Evolutionary conservation across 176 grass and related monocot species (phyloP), one percentile per base, ranked within the genome.

Genomic region (Avena atlantica): DNA sequence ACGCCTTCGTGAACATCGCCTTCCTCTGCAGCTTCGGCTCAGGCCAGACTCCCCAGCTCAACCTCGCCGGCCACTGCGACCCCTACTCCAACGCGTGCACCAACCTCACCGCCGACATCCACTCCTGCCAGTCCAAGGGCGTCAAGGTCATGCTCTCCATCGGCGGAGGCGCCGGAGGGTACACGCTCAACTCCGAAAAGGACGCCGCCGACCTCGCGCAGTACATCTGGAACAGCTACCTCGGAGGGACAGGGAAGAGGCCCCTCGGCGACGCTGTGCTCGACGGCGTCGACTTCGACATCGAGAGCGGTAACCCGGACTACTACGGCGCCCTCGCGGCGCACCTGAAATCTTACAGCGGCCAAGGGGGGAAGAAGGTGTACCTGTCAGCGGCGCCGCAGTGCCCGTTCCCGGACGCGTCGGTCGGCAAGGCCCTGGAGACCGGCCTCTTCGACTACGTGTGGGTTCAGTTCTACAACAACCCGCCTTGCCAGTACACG

Each of bases 61-160:
- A 94, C 79, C 89, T 94, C 19, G 83, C 87, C 0, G 91, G 94
- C 9, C 94, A 93, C 85, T 93, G 94, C 81, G 76, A 95, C 20
- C 89, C 94, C 20, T 87, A 80, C 68, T 85, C 80, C 37, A 15
- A 85, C 5, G 81, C 80, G 15, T 93, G 94, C 89, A 89, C 89
- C 79, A 68, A 73, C 81, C 91, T 96, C 29, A 88, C 59, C 68
- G 10, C 50, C 23, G 89, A 93, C 60, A 89, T 96, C 74, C 72
- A 9, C 16, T 60, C 36, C 6, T 96, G 94, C 78, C 94, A 93
- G 42, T 25, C 76, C 60, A 65, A 59, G 73, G 87, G 85, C 42
- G 80, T 96, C 85, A 93, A 88, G 84, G 87, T 96, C 73, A 63
- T 96, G 59, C 94, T 93, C 58, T 96, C 91, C 70, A 83, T 96